Percentiles rank a stretch among this genome's conserved stretches.
Evolutionary conservation across 2,329 filamentous ascomycete species (phyloP).

Genomic region (Fusarium veterinarium): DNA sequence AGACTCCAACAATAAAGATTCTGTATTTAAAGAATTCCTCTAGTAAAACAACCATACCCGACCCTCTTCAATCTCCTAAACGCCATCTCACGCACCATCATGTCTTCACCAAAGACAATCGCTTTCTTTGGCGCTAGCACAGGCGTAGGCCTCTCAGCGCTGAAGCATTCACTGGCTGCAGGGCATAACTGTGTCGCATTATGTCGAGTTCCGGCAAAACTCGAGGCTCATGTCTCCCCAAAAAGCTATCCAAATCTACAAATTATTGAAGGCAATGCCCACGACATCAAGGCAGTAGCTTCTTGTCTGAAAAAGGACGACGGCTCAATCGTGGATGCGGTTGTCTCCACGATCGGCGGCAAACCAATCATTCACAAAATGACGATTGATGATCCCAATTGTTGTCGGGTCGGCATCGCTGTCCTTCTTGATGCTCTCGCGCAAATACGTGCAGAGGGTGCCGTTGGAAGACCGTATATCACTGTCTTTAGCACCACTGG

Average conservation of each 20-base stretch:
- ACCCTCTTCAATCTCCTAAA: background rate
- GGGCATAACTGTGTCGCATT: constrained; percentile 61
- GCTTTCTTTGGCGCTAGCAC: constrained; percentile 66
- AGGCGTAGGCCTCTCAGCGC: constrained; percentile 60
- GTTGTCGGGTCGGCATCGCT: constrained; percentile 59
- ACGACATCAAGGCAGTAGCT: constrained; percentile 53
- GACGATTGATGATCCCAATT: constrained; percentile 57
- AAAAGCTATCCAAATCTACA: constrained; percentile 52
- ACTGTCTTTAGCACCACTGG: constrained; percentile 55
- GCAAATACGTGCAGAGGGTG: constrained; percentile 44
- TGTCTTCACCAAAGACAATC: constrained; percentile 51
- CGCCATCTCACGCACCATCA: background rate
- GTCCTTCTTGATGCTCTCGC: constrained; percentile 56
- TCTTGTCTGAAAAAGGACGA: constrained; percentile 49
- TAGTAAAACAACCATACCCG: accelerated
- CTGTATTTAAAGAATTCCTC: too few species aligned
- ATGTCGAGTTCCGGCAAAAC: constrained; percentile 62
- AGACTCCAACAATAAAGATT: background rate
- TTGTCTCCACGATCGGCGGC: constrained; percentile 62
- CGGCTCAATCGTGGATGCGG: constrained; percentile 54
- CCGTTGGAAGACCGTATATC: constrained; percentile 48
- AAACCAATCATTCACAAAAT: constrained; percentile 48
- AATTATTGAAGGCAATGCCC: constrained; percentile 61
- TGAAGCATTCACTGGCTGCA: constrained; percentile 58
- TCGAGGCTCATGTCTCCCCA: constrained; percentile 52